phyloP scores from a whole-genome alignment of 2,329 filamentous ascomycete species.

The Phyllosticta citriasiana region DNA sequence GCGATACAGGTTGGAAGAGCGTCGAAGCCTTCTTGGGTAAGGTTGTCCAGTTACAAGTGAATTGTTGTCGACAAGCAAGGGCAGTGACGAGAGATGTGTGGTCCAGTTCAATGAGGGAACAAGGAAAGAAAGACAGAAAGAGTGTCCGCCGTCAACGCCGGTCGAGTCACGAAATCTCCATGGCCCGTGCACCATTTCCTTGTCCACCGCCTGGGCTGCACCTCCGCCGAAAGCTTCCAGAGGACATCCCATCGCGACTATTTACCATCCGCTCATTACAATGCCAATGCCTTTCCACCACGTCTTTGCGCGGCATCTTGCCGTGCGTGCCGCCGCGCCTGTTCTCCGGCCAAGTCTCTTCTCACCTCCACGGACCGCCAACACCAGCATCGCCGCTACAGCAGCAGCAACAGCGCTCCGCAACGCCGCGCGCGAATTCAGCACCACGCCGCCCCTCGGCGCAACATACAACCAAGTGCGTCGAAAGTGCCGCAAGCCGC shows the following conservation, averaged over 20 bases:
- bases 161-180: slow-evolving; percentile 3
- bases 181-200: neutral
- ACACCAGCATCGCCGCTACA: slow-evolving; percentile 2
- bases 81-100: neutral
- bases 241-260: neutral
- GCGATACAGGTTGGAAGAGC: neutral
- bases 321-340: neutral
- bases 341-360: neutral
- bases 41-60: neutral
- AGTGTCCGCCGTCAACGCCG: neutral
- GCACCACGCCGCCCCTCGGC: slow-evolving; percentile 26
- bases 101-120: neutral
- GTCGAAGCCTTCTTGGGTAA: neutral
- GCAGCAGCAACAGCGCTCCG: neutral
- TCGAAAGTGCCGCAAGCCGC: slow-evolving; percentile 65
- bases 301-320: slow-evolving; percentile 3
- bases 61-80: neutral
- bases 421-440: slow-evolving; percentile 25
- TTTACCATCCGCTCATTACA: neutral
- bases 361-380: neutral
- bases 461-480: slow-evolving; percentile 43
- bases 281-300: slow-evolving; percentile 7
- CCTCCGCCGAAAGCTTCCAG: neutral
- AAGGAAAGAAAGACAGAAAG: neutral
- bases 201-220: neutral